Evolutionary conservation across 192 early-diverging fungal genomes (phyloP), one percentile per base, ranked within the genome.

Genomic region (Backusella liffmaniae): DNA sequence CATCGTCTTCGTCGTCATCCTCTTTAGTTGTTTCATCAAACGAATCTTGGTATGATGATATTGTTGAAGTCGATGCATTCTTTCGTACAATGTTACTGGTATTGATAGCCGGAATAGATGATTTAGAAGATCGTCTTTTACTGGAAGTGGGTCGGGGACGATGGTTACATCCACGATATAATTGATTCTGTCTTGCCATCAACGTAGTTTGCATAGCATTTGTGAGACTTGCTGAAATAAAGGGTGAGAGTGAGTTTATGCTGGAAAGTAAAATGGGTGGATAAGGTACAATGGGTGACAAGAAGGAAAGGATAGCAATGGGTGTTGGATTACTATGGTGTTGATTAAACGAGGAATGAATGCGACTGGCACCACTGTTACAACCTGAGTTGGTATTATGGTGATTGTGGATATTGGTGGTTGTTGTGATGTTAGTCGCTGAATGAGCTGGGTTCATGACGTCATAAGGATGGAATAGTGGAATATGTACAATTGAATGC

Each of bases 401-500:
- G 16, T 67, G 2, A 2, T 35, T 30, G 13, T 66, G 65, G 26
- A 2, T 18, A 36, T 30, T 29, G 26, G 23, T 30, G 9, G 62
- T 13, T 5, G 62, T 29, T 29, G 62, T 29, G 29, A 16, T 30
- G 29, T 67, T 30, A 32, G 16, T 30, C 23, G 16, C 13, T 37
- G 82, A 77, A 39, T 82, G 72, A 12, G 49, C 69, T 76, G 76
- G 74, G 76, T 51, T 79, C 66, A 73, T 76, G 68, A 68, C 73
- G 74, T 80, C 83, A 70, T 72, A 84, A 36, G 70, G 83, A 83
- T 79, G 83, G 76, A 81, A 80, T 10, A 89, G 69, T 34, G 88
- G 88, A 66, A 89, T 76, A 70, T 89, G 88, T 13, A 89, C 81
- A 41, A 89, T 53, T 7, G 88, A 87, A 32, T 83, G 83, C 9